phyloP scores from a whole-genome alignment of 164 flowering plant genomes.

The Sedum album region DNA sequence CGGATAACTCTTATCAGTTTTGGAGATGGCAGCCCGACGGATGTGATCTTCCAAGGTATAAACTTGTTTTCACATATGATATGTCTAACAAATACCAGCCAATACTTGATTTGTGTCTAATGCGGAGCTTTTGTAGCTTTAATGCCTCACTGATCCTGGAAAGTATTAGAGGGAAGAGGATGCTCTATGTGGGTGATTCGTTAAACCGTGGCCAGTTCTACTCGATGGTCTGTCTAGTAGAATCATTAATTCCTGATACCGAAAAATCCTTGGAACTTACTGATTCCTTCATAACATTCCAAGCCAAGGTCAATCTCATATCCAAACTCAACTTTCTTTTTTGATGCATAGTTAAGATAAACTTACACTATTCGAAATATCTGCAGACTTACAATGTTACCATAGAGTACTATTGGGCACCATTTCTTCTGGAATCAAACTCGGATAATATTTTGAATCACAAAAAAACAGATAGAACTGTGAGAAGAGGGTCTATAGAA shows the following conservation, averaged over 20 bases:
- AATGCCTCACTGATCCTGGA: constrained; percentile 84
- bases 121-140: constrained; percentile 39
- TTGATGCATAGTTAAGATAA: neutral
- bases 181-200: constrained; percentile 89
- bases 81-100: neutral
- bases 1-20: constrained; percentile 55
- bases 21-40: constrained; percentile 91
- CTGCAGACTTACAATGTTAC: constrained; percentile 78
- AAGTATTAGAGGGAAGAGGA: constrained; percentile 68
- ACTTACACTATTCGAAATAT: constrained; percentile 3
- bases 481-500: constrained; percentile 52
- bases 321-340: neutral
- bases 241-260: constrained; percentile 46
- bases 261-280: constrained; percentile 58
- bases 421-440: constrained; percentile 84
- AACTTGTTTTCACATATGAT: neutral
- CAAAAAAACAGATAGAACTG: constrained; percentile 41
- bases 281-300: constrained; percentile 66
- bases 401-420: constrained; percentile 95
- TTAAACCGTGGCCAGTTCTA: constrained; percentile 77
- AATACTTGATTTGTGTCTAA: neutral
- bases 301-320: constrained; percentile 39
- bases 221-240: constrained; percentile 84
- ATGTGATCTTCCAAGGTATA: constrained; percentile 59
- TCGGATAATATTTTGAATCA: constrained; percentile 51